Evolutionary conservation across 148 eudicot genomes (phyloP), one percentile per base, ranked within the genome.

Genomic region (Gaultheria prostrata): DNA sequence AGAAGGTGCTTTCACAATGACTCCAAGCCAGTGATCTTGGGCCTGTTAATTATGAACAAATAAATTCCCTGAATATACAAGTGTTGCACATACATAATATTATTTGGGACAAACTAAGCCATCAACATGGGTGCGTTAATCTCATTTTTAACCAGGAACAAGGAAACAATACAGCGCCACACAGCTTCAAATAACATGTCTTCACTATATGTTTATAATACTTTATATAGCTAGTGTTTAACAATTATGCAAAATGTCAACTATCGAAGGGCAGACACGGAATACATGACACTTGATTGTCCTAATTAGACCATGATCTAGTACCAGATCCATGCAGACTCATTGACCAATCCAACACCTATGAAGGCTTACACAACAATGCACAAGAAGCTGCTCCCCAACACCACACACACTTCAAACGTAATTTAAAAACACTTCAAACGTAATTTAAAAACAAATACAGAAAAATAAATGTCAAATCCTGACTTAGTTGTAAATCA

Each of bases 21-120:
- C 94, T 61, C 98, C 99, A 54, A 97, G 96, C 85, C 93, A 89
- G 89, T 97, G 99, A 84, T 95, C 94, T 90, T 86, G 94, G 81
- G 86, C 89, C 99, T 97, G 92, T 59, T 85, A 84, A 87, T 86
- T 67, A 70, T 57, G 48, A 73, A 83, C 70, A 82, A 30, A 63
- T 53, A 85, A 76, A 51, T 61, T 35, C 46, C 76, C 75, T 46
- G 63, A 74, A 79, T 70, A 56, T 45, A 21, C 46, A 50, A 33
- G 43, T 53, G 15, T 8, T 28, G 24, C 46, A 39, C 39, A 24
- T 50, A 54, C 24, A 2, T 28, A 32, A 54, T 32, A 56, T 32
- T 30, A 78, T 39, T 78, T 50, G 67, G 63, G 13, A 30, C 63
- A 48, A 77, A 77, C 0, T 1, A 51, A 53, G 45, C 13, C 39